A percentile compares a stretch with the other conserved stretches of the same genome.
Evolutionary conservation across 2,329 filamentous ascomycete species (phyloP).

Genomic region (Colletotrichum sp.): DNA sequence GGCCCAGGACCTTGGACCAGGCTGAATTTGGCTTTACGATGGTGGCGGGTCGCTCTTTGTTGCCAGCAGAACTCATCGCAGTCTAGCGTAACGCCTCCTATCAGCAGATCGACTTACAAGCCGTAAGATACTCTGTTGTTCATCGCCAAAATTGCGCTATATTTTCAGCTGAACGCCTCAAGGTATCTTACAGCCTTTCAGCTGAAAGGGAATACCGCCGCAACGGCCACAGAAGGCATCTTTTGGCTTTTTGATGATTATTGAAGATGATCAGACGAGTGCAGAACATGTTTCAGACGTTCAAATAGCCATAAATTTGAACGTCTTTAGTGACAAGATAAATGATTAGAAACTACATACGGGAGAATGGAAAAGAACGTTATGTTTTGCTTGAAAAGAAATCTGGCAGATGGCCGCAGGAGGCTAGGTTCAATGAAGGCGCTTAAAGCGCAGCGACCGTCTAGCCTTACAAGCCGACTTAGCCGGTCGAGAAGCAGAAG

Average conservation of each 20-base stretch:
- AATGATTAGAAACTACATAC: neutral
- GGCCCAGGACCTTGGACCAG: neutral
- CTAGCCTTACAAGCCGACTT: neutral
- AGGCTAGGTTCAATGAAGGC: neutral
- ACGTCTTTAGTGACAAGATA: neutral
- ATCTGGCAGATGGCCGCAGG: neutral
- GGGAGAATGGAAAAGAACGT: neutral
- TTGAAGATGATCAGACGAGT: neutral
- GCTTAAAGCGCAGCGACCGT: neutral
- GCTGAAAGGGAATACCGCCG: neutral
- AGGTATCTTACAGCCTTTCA: neutral
- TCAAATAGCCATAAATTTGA: neutral
- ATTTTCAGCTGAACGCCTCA: neutral
- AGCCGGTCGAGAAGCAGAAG: neutral
- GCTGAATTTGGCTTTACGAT: neutral
- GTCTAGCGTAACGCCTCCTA: neutral
- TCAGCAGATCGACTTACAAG: neutral
- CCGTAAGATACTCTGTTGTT: neutral
- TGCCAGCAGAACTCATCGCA: neutral
- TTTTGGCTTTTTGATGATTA: neutral
- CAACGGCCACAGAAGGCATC: neutral
- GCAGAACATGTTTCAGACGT: neutral
- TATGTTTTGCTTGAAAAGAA: neutral
- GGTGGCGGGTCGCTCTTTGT: neutral
- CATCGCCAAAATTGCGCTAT: neutral